Base-by-base conservation (phyloP, 306 rosid genomes). In the Trifolium pratense region DNA sequence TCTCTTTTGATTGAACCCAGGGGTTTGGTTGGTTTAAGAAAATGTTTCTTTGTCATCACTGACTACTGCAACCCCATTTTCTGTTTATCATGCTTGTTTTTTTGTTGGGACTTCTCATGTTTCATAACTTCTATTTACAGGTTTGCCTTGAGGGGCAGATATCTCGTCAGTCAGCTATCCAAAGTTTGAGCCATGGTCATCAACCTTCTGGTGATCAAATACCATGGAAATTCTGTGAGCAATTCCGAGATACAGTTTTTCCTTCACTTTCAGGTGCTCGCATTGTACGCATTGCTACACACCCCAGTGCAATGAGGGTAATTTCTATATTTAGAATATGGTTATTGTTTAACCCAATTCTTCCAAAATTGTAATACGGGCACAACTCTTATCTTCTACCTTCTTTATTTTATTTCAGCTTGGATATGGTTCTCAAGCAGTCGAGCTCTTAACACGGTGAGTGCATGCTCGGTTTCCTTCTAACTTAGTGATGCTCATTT, bases 381-480 rank as follows among this genome's bases (percentile, higher is more conserved):
- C 39, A 36, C 39, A 29, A 45, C 36, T 45, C 55, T 68, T 46
- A 48, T 16, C 10, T 14, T 51, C 43, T 14, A 26, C 61, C 21
- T 76, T 81, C 21, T 79, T 81, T 65, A 60, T 66, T 77, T 69
- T 48, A 48, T 68, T 78, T 83, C 84, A 94, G 98, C 90, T 86
- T 84, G 98, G 98, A 21, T 94, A 94, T 83, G 98, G 98, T 62
- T 94, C 97, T 49, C 92, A 94, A 87, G 98, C 98, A 23, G 97
- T 94, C 23, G 88, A 94, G 75, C 97, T 94, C 48, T 86, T 94
- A 86, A 81, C 84, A 75, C 90, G 98, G 98, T 94, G 85, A 80
- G 90, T 57, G 51, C 82, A 66, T 79, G 48, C 82, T 58, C 74
- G 43, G 56, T 71, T 74, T 69, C 49, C 53, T 73, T 48, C 73